phyloP scores from a whole-genome alignment of 768 basidiomycete species.

The Cystobasidiopsis lactophilus region DNA sequence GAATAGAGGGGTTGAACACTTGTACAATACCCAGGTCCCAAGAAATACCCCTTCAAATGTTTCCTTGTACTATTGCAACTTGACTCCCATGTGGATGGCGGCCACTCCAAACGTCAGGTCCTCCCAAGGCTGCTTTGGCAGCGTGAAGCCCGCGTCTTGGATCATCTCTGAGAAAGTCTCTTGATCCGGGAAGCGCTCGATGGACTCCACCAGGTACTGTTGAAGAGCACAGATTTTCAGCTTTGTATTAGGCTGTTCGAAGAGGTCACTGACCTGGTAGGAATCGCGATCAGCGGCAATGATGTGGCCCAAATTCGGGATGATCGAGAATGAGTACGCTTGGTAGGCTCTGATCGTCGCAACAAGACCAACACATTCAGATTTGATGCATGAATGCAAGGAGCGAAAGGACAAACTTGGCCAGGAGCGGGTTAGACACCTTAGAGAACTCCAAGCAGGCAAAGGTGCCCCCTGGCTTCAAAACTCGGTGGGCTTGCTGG shows the following conservation, averaged over 20 bases:
- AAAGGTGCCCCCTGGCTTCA: conserved; percentile 89
- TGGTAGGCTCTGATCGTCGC: conserved; percentile 76
- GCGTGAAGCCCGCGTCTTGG: conserved; percentile 49
- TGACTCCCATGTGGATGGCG: conserved; percentile 62
- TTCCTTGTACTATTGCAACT: conserved; percentile 23
- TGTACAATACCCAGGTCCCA: background rate
- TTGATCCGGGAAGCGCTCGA: conserved; percentile 77
- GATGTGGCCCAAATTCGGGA: conserved; percentile 86
- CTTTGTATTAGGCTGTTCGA: background rate
- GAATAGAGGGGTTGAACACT: background rate
- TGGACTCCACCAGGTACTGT: conserved; percentile 79
- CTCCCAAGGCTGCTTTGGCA: conserved; percentile 33
- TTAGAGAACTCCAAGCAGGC: conserved; percentile 91
- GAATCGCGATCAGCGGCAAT: conserved; percentile 83
- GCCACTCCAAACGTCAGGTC: conserved; percentile 76
- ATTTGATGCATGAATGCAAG: background rate
- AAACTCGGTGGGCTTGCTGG: conserved; percentile 69
- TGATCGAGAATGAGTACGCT: conserved; percentile 84
- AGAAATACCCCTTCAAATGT: conserved; percentile 4
- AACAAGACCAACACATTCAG: too few species aligned
- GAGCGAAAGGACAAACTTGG: conserved; percentile 39
- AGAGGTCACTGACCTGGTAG: conserved; percentile 38
- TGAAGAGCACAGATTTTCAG: background rate
- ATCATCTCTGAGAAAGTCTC: conserved; percentile 76
- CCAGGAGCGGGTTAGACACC: conserved; percentile 66